Evolutionary conservation across 345 rosid genomes (phyloP).

Genomic region (Heritiera littoralis): DNA sequence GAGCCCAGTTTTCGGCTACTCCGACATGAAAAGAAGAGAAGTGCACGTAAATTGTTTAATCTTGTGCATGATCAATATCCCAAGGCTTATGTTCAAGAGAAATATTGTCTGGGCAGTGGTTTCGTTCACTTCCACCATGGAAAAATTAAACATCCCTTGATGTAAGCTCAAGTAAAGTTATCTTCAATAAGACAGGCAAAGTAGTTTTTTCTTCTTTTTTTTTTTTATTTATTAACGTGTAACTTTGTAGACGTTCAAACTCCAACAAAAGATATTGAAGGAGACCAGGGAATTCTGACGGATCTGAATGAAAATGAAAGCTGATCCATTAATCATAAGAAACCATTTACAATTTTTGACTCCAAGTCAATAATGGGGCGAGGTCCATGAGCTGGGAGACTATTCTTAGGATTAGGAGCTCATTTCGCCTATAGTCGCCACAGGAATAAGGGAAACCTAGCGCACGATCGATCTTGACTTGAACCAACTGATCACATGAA

Average conservation of each 20-base stretch:
- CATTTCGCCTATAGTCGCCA: not conserved
- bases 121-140: not conserved
- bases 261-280: not conserved
- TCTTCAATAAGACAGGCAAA: not conserved
- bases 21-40: conserved; percentile 19
- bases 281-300: not conserved
- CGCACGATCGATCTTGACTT: not conserved
- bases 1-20: conserved; percentile 12
- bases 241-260: not conserved
- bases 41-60: not conserved
- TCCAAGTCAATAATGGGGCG: not conserved
- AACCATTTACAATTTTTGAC: not conserved
- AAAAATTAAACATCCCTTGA: not conserved
- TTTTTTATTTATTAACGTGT: not conserved
- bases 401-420: not conserved
- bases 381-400: not conserved
- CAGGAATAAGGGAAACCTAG: not conserved
- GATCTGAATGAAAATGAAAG: conserved; percentile 21
- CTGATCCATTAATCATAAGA: not conserved
- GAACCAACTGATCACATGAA: not conserved
- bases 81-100: not conserved
- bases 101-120: not conserved
- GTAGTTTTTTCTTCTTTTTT: not conserved
- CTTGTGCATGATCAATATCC: not conserved
- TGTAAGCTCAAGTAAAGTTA: not conserved